Base-by-base conservation (phyloP, 768 basidiomycete species). In the Ephemerocybe angulata region DNA sequence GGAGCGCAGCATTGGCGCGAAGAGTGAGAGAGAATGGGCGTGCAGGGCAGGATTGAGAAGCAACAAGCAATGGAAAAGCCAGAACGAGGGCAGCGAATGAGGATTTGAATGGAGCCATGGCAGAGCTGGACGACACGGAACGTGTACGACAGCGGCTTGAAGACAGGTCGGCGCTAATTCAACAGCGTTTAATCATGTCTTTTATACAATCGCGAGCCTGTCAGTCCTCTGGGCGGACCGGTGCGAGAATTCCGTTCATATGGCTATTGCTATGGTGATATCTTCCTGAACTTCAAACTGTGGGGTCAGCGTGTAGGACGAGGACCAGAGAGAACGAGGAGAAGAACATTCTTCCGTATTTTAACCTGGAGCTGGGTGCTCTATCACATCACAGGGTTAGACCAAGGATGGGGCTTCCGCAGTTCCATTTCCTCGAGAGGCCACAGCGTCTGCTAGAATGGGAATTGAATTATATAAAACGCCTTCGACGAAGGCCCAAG, bases 1-100 rank as follows among this genome's bases (percentile, higher is more conserved):
- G 78, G 12, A 84, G 73, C 49, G 71, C 72, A 44, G 73, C 50
- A 60, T 77, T 75, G 58, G 69, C 71, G 19, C 56, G 58, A 24
- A 72, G 70, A 27, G 60, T 64, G n/a, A 72, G 63, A 19, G 57
- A 69, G 24, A 58, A 46, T 0, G 71, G 72, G 19, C 72, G 63
- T 7, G 64, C 30, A 22, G 72, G 56, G 58, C 73, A 72, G 17
- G 55, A 55, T 17, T 57, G 57, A 22, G 66, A 60, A 4, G 69
- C 67, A n/a, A 41, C 38, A 19, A 68, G 55, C 21, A 56, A 63
- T n/a, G 65, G 59, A 17, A 66, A 37, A 25, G 65, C 63, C 35
- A 71, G 53, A 1, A 59, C 56, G 27, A 69, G 61, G 25, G 61
- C 60, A 25, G 63, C 41, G 30, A 69, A 35, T 41, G 43, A 46